These are phyloP conservation scores for Aciculoconidium aculeatum DNA, from an alignment of 805 yeast species.

Conservation along the genomic window DNA sequence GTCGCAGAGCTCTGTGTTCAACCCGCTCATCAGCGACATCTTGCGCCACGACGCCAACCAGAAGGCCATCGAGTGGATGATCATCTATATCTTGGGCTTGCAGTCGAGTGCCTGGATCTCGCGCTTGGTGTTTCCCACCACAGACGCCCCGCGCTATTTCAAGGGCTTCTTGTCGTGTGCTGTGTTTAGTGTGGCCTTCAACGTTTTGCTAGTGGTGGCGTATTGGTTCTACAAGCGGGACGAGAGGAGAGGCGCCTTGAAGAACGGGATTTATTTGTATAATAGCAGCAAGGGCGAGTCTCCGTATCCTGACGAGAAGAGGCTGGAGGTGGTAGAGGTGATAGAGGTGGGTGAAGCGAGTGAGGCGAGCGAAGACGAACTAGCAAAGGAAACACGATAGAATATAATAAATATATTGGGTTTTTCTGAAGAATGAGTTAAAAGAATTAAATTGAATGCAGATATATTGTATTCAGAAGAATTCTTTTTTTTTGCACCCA, in stretches of 20 bases:
- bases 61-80: slow-evolving; percentile 17
- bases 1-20: slow-evolving; percentile 18
- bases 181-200: slow-evolving; percentile 29
- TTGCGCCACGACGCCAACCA: slow-evolving; percentile 17
- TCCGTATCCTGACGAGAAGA: too few relatives aligned
- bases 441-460: too few relatives aligned
- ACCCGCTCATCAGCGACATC: slow-evolving; percentile 20
- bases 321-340: too few relatives aligned
- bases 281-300: slow-evolving; percentile 5
- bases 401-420: too few relatives aligned
- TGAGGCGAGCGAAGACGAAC: too few relatives aligned
- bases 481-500: too few relatives aligned
- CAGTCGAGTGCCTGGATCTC: slow-evolving; percentile 17
- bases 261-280: slow-evolving; percentile 36
- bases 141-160: slow-evolving; percentile 18
- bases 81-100: slow-evolving; percentile 17
- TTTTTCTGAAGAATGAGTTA: too few relatives aligned
- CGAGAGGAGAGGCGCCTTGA: slow-evolving; percentile 40
- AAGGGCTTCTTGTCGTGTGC: slow-evolving; percentile 28
- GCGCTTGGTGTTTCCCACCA: slow-evolving; percentile 17
- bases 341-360: too few relatives aligned
- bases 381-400: too few relatives aligned
- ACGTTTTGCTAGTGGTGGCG: slow-evolving; percentile 17
- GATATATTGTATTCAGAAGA: too few relatives aligned
- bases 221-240: slow-evolving; percentile 44